Evolutionary conservation across 768 basidiomycete species (phyloP).

Genomic region (Pulveroboletus frians): DNA sequence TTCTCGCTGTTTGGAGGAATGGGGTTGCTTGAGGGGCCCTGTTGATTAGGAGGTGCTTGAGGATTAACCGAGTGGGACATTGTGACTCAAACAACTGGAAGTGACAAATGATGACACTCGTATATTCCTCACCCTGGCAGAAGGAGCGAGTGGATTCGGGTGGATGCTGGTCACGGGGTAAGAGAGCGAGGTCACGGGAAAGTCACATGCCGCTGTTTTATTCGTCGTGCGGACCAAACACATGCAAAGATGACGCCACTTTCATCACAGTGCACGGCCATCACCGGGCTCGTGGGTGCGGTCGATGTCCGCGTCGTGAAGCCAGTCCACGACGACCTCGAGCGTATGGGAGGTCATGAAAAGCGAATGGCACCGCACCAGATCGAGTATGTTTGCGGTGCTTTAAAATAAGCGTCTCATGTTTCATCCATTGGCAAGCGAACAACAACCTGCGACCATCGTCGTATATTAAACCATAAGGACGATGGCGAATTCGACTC

Average conservation of each 20-base stretch:
- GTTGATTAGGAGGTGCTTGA: slow-evolving; percentile 12
- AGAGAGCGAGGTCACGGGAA: slow-evolving; percentile 37
- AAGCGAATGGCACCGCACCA: too few species aligned
- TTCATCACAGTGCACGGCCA: neutral
- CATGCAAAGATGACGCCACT: slow-evolving; percentile 23
- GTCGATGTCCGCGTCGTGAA: too few species aligned
- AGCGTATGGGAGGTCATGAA: too few species aligned
- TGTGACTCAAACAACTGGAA: neutral
- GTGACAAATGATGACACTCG: neutral
- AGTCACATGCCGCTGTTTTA: slow-evolving; percentile 39
- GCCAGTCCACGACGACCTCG: too few species aligned
- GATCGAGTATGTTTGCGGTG: too few species aligned
- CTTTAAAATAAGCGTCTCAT: too few species aligned
- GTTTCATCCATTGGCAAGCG: too few species aligned
- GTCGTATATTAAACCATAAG: too few species aligned
- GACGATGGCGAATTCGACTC: too few species aligned
- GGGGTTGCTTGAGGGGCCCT: slow-evolving; percentile 9
- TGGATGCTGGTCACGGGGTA: slow-evolving; percentile 40
- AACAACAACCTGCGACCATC: too few species aligned
- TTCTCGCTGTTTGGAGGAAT: slow-evolving; percentile 10
- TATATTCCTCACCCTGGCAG: slow-evolving; percentile 2
- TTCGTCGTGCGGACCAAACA: slow-evolving; percentile 29
- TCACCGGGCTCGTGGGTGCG: neutral
- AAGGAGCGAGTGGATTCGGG: slow-evolving; percentile 2
- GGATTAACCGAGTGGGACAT: slow-evolving; percentile 14